Conservation (phyloP, 2,329 filamentous ascomycete genomes). For the Sclerotinia borealis region DNA sequence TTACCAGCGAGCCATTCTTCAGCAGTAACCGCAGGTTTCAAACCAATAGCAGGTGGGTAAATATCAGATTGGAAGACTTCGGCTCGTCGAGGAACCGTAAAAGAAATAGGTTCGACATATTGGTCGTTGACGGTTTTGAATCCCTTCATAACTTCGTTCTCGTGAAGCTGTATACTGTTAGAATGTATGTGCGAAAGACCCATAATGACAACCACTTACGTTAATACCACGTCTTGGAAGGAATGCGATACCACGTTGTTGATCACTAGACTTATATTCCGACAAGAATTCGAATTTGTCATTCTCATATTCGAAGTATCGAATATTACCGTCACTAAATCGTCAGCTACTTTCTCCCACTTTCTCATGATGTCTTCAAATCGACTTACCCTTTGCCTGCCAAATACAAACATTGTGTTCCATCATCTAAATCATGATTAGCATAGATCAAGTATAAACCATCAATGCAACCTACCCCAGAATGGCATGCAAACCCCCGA, state of each 20-base stretch:
- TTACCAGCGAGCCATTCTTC: slow-evolving; percentile 85
- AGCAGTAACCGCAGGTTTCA: slow-evolving; percentile 73
- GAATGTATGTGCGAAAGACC: slow-evolving; percentile 9
- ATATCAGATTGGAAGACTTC: slow-evolving; percentile 97
- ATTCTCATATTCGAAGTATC: slow-evolving; percentile 97
- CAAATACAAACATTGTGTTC: slow-evolving; percentile 89
- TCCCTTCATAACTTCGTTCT: slow-evolving; percentile 91
- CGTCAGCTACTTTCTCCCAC: slow-evolving; percentile 14
- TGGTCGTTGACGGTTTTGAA: slow-evolving; percentile 96
- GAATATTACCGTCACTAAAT: slow-evolving; percentile 88
- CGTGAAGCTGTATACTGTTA: slow-evolving; percentile 58
- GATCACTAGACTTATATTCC: slow-evolving; percentile 94
- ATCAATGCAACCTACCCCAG: slow-evolving; percentile 58
- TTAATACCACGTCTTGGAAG: slow-evolving; percentile 93
- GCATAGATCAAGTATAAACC: slow-evolving; percentile 20
- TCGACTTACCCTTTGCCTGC: slow-evolving; percentile 84
- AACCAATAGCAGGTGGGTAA: slow-evolving; percentile 77
- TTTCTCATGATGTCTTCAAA: neutral
- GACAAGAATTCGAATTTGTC: slow-evolving; percentile 98
- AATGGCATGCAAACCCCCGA: slow-evolving; percentile 99
- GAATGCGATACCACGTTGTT: slow-evolving; percentile 91
- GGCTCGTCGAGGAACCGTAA: slow-evolving; percentile 88
- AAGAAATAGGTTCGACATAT: slow-evolving; percentile 95
- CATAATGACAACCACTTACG: slow-evolving; percentile 40
- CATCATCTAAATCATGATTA: slow-evolving; percentile 56